Evolutionary conservation across 2,329 filamentous ascomycete genomes (phyloP).

Genomic region (Arachnomyces sp.): DNA sequence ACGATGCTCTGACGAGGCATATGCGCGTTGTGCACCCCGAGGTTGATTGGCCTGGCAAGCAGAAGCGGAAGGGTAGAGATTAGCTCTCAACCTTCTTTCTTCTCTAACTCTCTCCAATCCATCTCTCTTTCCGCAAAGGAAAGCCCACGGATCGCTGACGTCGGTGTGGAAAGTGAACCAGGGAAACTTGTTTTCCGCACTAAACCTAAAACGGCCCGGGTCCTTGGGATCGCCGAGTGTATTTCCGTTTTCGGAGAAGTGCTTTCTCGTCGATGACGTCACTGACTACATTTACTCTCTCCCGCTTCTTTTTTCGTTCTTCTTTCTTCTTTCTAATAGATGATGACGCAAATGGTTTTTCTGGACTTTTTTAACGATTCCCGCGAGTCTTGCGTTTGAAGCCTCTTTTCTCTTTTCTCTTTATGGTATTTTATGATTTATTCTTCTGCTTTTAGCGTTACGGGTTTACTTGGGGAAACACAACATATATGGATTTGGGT

Average conservation of each 20-base stretch:
- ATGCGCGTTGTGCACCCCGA: slow-evolving; percentile 92
- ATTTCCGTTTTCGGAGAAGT: too few relatives aligned
- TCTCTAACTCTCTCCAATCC: too few relatives aligned
- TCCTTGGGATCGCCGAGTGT: too few relatives aligned
- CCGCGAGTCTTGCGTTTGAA: background rate
- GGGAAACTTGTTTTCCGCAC: too few relatives aligned
- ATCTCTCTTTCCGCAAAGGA: too few relatives aligned
- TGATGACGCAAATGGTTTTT: background rate
- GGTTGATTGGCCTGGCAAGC: slow-evolving; percentile 68
- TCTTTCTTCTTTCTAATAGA: background rate
- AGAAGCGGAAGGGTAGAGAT: slow-evolving; percentile 31
- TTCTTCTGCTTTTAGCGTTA: background rate
- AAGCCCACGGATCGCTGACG: too few relatives aligned
- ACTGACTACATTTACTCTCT: background rate
- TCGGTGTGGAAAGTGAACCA: too few relatives aligned
- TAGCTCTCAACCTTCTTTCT: background rate
- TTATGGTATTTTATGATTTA: background rate
- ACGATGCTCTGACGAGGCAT: slow-evolving; percentile 87
- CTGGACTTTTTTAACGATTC: slow-evolving; percentile 1
- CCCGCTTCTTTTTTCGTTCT: background rate
- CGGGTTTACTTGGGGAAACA: too few relatives aligned
- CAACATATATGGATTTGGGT: too few relatives aligned
- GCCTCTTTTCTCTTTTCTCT: slow-evolving; percentile 1
- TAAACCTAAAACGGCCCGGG: too few relatives aligned
- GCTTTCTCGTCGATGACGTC: too few relatives aligned